These are phyloP conservation scores for Tubosaeta sp. DNA, from an alignment of 768 basidiomycete genomes.

Conservation along the genomic window DNA sequence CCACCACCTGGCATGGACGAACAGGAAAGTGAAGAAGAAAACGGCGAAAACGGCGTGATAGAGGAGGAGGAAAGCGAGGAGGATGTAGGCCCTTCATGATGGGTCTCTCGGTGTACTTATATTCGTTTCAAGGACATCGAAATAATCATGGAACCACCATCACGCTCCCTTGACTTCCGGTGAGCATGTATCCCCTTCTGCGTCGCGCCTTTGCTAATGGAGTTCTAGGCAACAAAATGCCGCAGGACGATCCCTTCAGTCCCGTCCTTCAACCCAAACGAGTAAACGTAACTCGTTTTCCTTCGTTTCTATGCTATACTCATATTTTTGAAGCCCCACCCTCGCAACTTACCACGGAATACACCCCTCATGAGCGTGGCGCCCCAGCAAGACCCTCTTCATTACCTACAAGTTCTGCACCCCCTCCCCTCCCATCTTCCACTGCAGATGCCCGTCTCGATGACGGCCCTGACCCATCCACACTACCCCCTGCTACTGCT, in stretches of 20 bases:
- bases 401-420: slow-evolving; percentile 17
- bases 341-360: slow-evolving; percentile 74
- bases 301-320: slow-evolving; percentile 5
- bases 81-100: slow-evolving; percentile 35
- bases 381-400: slow-evolving; percentile 33
- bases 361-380: slow-evolving; percentile 68
- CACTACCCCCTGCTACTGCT: slow-evolving; percentile 61
- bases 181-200: slow-evolving; percentile 25
- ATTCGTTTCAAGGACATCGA: slow-evolving; percentile 63
- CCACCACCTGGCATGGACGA: slow-evolving; percentile 18
- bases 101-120: slow-evolving; percentile 3
- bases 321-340: slow-evolving; percentile 30
- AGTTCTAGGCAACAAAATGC: slow-evolving; percentile 33
- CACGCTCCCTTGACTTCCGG: slow-evolving; percentile 75
- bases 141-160: slow-evolving; percentile 81
- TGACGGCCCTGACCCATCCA: slow-evolving; percentile 58
- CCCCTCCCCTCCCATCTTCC: slow-evolving; percentile 18
- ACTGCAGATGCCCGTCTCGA: slow-evolving; percentile 26
- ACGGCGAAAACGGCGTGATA: slow-evolving; percentile 36
- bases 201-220: background rate
- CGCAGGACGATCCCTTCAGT: slow-evolving; percentile 26
- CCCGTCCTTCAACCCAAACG: slow-evolving; percentile 30
- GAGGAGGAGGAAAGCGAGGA: slow-evolving; percentile 46
- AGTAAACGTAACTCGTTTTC: slow-evolving; percentile 26
- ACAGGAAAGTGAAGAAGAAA: slow-evolving; percentile 31